Evolutionary conservation across 345 rosid genomes (phyloP).

Genomic region (Firmiana major): DNA sequence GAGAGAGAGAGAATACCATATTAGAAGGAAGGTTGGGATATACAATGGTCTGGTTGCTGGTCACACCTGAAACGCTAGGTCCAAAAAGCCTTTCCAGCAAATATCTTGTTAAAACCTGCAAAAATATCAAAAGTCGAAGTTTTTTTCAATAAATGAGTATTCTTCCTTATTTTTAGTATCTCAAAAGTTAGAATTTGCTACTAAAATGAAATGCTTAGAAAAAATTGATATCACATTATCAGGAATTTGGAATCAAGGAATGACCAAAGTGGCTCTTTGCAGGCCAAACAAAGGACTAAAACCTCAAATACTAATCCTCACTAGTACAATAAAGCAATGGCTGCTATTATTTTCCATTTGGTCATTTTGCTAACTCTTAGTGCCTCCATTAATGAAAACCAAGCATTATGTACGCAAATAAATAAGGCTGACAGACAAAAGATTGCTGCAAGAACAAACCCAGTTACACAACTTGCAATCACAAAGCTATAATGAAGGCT

Average conservation of each 20-base stretch:
- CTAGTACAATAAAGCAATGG: not conserved
- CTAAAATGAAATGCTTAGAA: not conserved
- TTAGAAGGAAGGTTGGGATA: constrained; percentile 90
- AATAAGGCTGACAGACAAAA: not conserved
- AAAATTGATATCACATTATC: not conserved
- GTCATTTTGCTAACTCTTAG: not conserved
- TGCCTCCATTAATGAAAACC: not conserved
- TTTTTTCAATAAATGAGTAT: not conserved
- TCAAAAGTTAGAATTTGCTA: not conserved
- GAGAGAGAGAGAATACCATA: constrained; percentile 48
- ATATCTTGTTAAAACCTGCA: constrained; percentile 80
- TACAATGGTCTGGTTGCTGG: constrained; percentile 47
- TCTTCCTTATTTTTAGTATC: not conserved
- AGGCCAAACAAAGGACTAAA: not conserved
- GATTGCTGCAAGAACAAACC: not conserved
- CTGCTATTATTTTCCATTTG: not conserved
- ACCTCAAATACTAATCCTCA: not conserved
- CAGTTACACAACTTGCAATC: not conserved
- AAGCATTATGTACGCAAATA: not conserved
- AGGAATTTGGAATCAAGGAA: not conserved
- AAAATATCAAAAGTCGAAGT: not conserved
- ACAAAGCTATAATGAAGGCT: not conserved
- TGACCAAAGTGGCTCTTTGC: not conserved
- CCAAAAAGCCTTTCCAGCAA: constrained; percentile 72
- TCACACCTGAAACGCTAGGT: constrained; percentile 58